Evolutionary conservation across 2,329 filamentous ascomycete species (phyloP).

Genomic region (Macrophomina phaseolina): DNA sequence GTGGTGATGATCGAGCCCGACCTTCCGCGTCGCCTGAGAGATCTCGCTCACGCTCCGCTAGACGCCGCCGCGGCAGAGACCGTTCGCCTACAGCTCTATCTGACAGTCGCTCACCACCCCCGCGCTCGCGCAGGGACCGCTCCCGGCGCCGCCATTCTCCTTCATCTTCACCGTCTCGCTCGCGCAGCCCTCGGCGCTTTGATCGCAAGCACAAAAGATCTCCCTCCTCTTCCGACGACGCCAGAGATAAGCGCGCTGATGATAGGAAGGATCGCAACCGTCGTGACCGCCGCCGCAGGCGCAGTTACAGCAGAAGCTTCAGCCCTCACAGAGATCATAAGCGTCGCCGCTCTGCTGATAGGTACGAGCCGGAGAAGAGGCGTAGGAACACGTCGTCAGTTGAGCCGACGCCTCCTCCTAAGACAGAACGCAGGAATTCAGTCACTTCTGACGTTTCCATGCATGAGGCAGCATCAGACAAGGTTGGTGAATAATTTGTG

Average conservation of each 20-base stretch:
- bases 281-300: constrained; percentile 49
- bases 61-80: constrained; percentile 50
- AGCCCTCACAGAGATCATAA: constrained; percentile 32
- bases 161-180: constrained; percentile 48
- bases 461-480: not conserved
- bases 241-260: constrained; percentile 56
- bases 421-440: not conserved
- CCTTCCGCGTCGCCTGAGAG: constrained; percentile 55
- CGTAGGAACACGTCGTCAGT: constrained; percentile 30
- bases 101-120: constrained; percentile 36
- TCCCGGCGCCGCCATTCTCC: constrained; percentile 45
- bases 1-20: constrained; percentile 54
- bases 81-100: constrained; percentile 40
- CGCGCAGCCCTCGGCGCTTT: constrained; percentile 45
- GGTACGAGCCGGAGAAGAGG: constrained; percentile 30
- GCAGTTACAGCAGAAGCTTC: constrained; percentile 49
- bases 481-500: constrained; percentile 20
- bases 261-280: constrained; percentile 51
- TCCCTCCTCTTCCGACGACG: constrained; percentile 50
- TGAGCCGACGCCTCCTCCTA: constrained; percentile 10
- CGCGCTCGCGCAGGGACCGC: constrained; percentile 33
- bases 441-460: constrained; percentile 14
- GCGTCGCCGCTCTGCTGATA: constrained; percentile 27
- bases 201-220: constrained; percentile 51
- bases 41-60: constrained; percentile 63